Base-by-base conservation (phyloP, 2,329 filamentous ascomycete genomes). In the Talaromyces piceae region DNA sequence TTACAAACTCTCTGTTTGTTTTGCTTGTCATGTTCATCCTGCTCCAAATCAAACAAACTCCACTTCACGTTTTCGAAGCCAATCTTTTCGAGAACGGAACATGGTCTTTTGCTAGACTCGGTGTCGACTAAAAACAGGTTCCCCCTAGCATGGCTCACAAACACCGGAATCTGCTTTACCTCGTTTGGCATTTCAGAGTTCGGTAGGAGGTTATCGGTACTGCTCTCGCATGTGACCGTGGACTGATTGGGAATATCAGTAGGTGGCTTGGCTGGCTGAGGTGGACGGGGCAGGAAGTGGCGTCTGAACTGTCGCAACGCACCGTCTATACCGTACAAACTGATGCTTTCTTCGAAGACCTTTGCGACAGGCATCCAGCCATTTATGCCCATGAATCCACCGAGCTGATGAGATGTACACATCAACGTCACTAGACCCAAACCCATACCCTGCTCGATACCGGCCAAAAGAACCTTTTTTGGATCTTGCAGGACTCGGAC, bases 401-500 rank as follows among this genome's bases (percentile, higher is more conserved):
- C 54, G 27, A 56, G 43, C 25, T 23, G 25, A 43, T 51, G 49
- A n/a, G 41, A 48, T 12, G 30, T 43, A 41, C 54, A 56, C 7
- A 58, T 16, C 50, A 58, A 48, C n/a, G 51, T 50, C 6, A 51
- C 48, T 8, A 56, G 20, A 2, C 27, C 54, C 13, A 54, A 31
- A 8, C 54, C 50, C 47, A 54, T 54, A 11, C 56, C 56, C 33
- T 56, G 54, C 8, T 52, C 55, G 41, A 55, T 30, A 18, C 56
- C 56, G 7, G 47, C 56, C 5, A 58, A 20, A 28, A 55, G 45
- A 41, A 58, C 37, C n/a, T 49, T 50, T 23, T 39, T 37, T 3
- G 45, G 41, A 30, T 52, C 43, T 11, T 44, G 41, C 6, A 56
- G 31, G 22, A 31, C 44, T 30, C n/a, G 30, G n/a, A 55, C 41